Conservation (phyloP, 768 basidiomycete species). For the Amanita rubescens region DNA sequence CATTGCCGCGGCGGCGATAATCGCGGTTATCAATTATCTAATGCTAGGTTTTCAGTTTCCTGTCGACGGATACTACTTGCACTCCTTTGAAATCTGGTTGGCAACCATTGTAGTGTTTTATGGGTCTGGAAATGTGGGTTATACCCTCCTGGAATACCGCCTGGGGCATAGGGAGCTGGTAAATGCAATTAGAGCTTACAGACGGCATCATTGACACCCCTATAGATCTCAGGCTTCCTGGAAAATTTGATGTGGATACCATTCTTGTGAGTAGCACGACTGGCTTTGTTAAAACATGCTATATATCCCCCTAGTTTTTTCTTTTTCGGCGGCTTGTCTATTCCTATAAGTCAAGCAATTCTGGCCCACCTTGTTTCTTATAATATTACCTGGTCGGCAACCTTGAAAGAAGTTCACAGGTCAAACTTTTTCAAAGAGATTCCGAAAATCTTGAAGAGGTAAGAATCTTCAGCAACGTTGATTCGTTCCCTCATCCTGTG, state of each 20-base stretch:
- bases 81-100: slow-evolving; percentile 75
- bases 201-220: not conserved
- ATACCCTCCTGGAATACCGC: slow-evolving; percentile 66
- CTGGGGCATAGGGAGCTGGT: slow-evolving; percentile 49
- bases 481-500: slow-evolving; percentile 20
- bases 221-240: slow-evolving; percentile 37
- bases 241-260: slow-evolving; percentile 64
- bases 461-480: slow-evolving; percentile 33
- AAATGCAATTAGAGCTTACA: slow-evolving; percentile 15
- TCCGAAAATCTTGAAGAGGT: slow-evolving; percentile 72
- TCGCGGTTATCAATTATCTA: slow-evolving; percentile 66
- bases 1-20: slow-evolving; percentile 60
- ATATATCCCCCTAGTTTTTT: slow-evolving; percentile 45
- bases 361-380: slow-evolving; percentile 57
- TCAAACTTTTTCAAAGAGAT: slow-evolving; percentile 91
- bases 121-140: slow-evolving; percentile 65
- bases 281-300: not conserved
- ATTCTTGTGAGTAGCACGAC: slow-evolving; percentile 54
- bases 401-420: slow-evolving; percentile 73
- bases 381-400: slow-evolving; percentile 52
- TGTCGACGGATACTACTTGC: slow-evolving; percentile 71
- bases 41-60: slow-evolving; percentile 67
- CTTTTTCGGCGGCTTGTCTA: slow-evolving; percentile 69
- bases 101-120: slow-evolving; percentile 74
- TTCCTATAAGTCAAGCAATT: slow-evolving; percentile 62